Base-by-base conservation (phyloP, 805 yeast genomes). In the Lachancea thermotolerans region DNA sequence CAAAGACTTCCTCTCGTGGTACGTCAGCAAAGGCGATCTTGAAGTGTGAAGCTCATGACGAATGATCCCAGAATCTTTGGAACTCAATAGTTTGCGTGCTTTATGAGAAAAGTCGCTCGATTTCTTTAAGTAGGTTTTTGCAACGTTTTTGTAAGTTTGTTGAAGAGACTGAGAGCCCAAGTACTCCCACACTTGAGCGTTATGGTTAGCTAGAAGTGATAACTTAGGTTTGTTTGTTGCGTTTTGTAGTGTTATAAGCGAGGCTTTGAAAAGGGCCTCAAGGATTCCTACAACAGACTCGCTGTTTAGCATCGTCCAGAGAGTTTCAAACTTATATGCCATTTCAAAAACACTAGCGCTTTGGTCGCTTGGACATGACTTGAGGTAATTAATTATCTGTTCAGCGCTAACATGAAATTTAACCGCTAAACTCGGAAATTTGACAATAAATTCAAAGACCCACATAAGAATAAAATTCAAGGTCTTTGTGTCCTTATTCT, bases 401-500 rank as follows among this genome's bases (percentile, higher is more conserved):
- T 76, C 81, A 46, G 79, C 79, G 27, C 83, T 74, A 5, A 75
- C 71, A 48, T 74, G 75, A 48, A 81, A 72, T 15, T 69, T 68
- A 47, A 74, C 74, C 10, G 69, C 58, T 48, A 80, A 57, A 40
- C 74, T 69, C 0, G 95, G 96, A 54, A 81, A 74, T 47, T 77
- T 76, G 48, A 78, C 78, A 56, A 86, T 71, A 53, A 83, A 85
- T 50, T 81, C 76, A 52, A 80, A 79, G 1, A 87, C 68, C 89
- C 93, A 84, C 9, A 87, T 73, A 41, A 88, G 67, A 12, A 88
- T 73, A 53, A 80, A 80, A 25, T 85, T 82, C 35, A 88, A 70
- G 21, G 95, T 85, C 11, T 73, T 70, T 45, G 77, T 72, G 60
- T 90, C 96, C 49, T 81, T 81, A 54, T 83, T 82, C 55, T 89